A percentile compares a stretch with the other conserved stretches of the same genome.
Evolutionary conservation across 2,329 filamentous ascomycete genomes (phyloP).

Genomic region (Lachnellula occidentalis): DNA sequence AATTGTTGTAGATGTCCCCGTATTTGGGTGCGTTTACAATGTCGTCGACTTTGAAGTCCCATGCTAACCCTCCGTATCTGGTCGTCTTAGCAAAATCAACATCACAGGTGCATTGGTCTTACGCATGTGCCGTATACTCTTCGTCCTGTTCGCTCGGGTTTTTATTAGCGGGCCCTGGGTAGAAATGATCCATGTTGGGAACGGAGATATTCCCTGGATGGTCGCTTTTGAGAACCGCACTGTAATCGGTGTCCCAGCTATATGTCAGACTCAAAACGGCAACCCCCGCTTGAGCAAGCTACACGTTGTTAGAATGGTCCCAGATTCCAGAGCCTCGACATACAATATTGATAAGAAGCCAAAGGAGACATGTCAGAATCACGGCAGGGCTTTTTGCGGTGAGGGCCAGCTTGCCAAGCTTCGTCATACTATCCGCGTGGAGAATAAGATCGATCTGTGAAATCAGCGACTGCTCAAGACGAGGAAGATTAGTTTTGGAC

Average conservation of each 20-base stretch:
- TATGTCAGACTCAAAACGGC: constrained; percentile 40
- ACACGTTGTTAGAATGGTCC: background rate
- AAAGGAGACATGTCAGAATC: constrained; percentile 25
- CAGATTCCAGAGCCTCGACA: constrained; percentile 1
- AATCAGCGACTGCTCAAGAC: constrained; percentile 5
- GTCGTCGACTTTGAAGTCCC: constrained; percentile 24
- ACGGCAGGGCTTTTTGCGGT: constrained; percentile 27
- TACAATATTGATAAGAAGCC: constrained; percentile 33
- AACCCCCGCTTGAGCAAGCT: constrained; percentile 39
- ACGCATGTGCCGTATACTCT: constrained; percentile 40
- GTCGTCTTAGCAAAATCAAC: background rate
- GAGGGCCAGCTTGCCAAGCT: constrained; percentile 27
- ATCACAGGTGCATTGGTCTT: background rate
- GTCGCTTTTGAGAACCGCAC: constrained; percentile 27
- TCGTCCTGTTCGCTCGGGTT: constrained; percentile 28
- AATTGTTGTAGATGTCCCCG: constrained; percentile 18
- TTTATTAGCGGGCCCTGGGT: constrained; percentile 26
- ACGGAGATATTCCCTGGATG: constrained; percentile 33
- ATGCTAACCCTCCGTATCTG: constrained; percentile 37
- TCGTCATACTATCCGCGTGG: constrained; percentile 30
- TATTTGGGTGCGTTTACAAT: constrained; percentile 25
- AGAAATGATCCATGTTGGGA: constrained; percentile 34
- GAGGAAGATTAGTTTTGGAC: constrained; percentile 4
- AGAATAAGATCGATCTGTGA: constrained; percentile 30
- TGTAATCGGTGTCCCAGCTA: constrained; percentile 35